Percentiles rank a stretch among this genome's conserved stretches.
Evolutionary conservation across 2,329 filamentous ascomycete genomes (phyloP).

Genomic region (Colletotrichum scovillei): DNA sequence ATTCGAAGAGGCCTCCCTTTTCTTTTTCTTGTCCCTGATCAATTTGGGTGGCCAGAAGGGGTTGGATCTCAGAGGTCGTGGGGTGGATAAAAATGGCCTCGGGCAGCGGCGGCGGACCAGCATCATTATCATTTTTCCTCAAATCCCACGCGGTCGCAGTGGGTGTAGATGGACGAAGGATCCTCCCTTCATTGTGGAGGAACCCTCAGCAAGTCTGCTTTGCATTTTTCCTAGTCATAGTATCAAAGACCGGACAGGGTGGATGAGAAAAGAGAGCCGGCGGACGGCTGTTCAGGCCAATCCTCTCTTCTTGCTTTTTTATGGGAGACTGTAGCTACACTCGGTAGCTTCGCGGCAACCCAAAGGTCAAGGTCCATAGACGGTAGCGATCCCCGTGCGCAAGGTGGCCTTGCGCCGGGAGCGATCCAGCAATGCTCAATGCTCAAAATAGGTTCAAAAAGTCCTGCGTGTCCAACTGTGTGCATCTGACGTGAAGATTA

Average conservation of each 20-base stretch:
- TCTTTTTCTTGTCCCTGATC: background rate
- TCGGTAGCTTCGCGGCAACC: background rate
- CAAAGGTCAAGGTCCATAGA: constrained; percentile 8
- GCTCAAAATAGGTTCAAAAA: background rate
- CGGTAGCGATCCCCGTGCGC: constrained; percentile 7
- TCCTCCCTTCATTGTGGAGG: background rate
- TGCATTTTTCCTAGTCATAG: background rate
- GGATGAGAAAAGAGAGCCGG: background rate
- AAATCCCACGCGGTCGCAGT: constrained; percentile 2
- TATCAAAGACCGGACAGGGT: background rate
- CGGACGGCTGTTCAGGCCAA: background rate
- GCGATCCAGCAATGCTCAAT: constrained; percentile 1
- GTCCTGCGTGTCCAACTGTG: background rate
- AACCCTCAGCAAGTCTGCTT: constrained; percentile 7
- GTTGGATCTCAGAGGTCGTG: constrained; percentile 6
- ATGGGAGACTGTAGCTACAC: background rate
- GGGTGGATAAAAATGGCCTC: background rate
- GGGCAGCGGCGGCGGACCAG: background rate
- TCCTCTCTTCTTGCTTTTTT: background rate
- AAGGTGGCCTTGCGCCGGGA: background rate
- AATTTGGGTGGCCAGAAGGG: background rate
- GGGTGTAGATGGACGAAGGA: constrained; percentile 11
- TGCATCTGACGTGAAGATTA: background rate
- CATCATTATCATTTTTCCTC: background rate
- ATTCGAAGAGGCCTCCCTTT: constrained; percentile 7